Conservation (phyloP, 257 asterid genomes). For the Fraxinus pennsylvanica region DNA sequence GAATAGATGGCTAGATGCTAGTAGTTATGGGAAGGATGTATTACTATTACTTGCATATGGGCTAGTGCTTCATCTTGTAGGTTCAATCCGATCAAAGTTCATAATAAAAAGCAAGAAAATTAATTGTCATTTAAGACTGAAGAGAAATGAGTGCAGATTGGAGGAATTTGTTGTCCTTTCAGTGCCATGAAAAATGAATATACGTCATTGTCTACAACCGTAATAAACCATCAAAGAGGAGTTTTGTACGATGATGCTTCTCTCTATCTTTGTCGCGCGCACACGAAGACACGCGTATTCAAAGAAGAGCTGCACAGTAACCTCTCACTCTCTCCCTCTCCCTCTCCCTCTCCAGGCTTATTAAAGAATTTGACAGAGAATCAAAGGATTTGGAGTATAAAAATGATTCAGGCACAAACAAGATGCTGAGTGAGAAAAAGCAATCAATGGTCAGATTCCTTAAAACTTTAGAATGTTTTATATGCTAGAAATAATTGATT, state of each 20-base stretch:
- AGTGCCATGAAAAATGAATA: slow-evolving; percentile 5
- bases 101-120: slow-evolving; percentile 1
- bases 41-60: neutral
- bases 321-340: neutral
- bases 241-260: neutral
- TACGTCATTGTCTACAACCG: neutral
- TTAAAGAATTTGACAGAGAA: slow-evolving; percentile 88
- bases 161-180: slow-evolving; percentile 15
- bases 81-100: neutral
- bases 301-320: slow-evolving; percentile 19
- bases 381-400: slow-evolving; percentile 67
- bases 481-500: slow-evolving; percentile 7
- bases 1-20: neutral
- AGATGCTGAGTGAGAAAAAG: slow-evolving; percentile 81
- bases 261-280: neutral
- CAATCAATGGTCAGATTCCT: slow-evolving; percentile 72
- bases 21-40: neutral
- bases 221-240: slow-evolving; percentile 11
- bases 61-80: neutral
- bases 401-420: slow-evolving; percentile 65
- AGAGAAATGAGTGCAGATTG: neutral
- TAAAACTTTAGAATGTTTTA: neutral
- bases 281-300: slow-evolving; percentile 10
- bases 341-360: slow-evolving; percentile 54
- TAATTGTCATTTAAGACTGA: slow-evolving; percentile 2